Percentiles rank a stretch among this genome's conserved stretches.
These are phyloP conservation scores for Diaporthe aspalathi DNA, from an alignment of 2,329 filamentous ascomycete species.

Conservation along the genomic window DNA sequence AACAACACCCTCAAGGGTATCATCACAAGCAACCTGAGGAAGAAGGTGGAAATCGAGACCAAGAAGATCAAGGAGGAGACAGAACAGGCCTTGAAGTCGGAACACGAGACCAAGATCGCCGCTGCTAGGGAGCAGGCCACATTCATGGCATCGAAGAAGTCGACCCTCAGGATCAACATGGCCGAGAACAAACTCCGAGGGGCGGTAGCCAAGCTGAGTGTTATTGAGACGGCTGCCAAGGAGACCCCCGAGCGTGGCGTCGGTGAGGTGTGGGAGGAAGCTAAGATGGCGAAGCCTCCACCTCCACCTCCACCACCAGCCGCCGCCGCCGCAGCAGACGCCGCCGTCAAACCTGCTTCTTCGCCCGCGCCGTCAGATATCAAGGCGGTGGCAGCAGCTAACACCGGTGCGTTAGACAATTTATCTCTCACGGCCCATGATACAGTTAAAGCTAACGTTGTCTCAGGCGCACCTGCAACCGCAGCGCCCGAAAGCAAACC, in stretches of 20 bases:
- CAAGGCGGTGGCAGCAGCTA: conserved; percentile 30
- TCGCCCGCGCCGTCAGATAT: conserved; percentile 31
- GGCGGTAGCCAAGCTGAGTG: conserved; percentile 77
- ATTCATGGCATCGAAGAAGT: conserved; percentile 80
- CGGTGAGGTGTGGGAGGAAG: conserved; percentile 86
- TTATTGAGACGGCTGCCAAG: conserved; percentile 84
- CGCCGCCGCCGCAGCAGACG: conserved; percentile 10
- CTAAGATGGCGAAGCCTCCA: conserved; percentile 72
- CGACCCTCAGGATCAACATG: conserved; percentile 81
- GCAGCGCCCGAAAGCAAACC: conserved; percentile 25
- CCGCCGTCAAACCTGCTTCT: conserved; percentile 41
- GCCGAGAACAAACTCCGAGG: conserved; percentile 74
- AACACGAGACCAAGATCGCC: conserved; percentile 65
- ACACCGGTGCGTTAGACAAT: conserved; percentile 27
- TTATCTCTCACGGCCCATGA: neutral
- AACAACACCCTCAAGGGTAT: conserved; percentile 70
- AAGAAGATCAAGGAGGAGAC: conserved; percentile 68
- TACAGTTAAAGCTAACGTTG: conserved; percentile 10
- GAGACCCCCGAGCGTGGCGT: conserved; percentile 89
- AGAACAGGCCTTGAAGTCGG: conserved; percentile 58
- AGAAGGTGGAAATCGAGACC: conserved; percentile 75
- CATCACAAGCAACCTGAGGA: conserved; percentile 72
- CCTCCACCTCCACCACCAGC: conserved; percentile 34
- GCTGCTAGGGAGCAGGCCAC: conserved; percentile 72
- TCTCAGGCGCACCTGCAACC: conserved; percentile 8